Evolutionary conservation across 176 grass and related monocot genomes (phyloP), one percentile per base, ranked within the genome.

Genomic region (Rhynchospora tenuis): DNA sequence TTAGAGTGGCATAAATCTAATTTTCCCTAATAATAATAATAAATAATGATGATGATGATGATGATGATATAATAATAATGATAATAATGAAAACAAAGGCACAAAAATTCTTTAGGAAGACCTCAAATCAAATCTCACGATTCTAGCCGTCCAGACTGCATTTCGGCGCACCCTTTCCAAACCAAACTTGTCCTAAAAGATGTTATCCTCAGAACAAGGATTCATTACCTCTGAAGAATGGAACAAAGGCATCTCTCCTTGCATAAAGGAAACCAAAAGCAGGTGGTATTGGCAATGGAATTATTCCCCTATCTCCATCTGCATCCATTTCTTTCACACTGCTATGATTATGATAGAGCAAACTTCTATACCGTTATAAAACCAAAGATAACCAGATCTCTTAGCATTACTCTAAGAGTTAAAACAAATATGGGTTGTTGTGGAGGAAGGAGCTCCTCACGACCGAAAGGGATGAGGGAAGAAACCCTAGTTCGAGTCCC

Each of bases 401-500:
- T 52, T 61, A 81, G 24, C 13, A 48, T 50, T 81, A 11, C 9
- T 61, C 28, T 20, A 9, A 9, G 19, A 72, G 9, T 62, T 12
- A 69, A 46, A 50, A 38, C 14, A 20, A 71, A 6, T 86, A 97
- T 92, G 90, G 90, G 78, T 81, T 92, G 90, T 83, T 91, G 89
- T 42, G 84, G 87, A 10, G 57, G 81, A 62, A 86, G 84, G 78
- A 87, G 78, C 14, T 64, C 84, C 33, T 82, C 83, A 22, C 82
- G 67, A 74, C 69, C 84, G 2, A 84, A 55, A 57, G 78, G 66
- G 61, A 31, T 86, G 86, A 76, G 70, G n/a, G 95, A 98, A 87
- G 91, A 90, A 63, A 87, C 84, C 57, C 55, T 98, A 45, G 51
- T 98, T 60, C 91, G 86, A 62, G 82, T 98, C 44, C 90, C 95